Percentiles rank a stretch among this genome's conserved stretches.
These are phyloP conservation scores for Lathyrus oleraceus DNA, from an alignment of 306 rosid species.

Conservation along the genomic window DNA sequence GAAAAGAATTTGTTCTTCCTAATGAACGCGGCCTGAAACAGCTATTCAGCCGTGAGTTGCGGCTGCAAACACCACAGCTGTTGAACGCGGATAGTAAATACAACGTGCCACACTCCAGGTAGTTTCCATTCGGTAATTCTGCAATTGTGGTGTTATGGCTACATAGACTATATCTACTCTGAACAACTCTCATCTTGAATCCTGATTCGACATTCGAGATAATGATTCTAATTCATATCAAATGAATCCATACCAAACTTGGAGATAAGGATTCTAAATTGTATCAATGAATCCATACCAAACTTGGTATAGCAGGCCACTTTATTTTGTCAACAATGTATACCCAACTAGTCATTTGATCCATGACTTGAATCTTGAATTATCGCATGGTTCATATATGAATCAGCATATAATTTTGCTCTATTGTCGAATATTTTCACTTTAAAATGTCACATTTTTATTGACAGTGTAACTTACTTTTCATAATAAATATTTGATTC, in stretches of 20 bases:
- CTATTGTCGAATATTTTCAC: background rate
- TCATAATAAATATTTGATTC: background rate
- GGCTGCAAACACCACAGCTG: background rate
- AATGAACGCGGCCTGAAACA: background rate
- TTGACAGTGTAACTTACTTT: background rate
- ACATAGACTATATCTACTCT: background rate
- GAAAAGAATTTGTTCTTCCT: background rate
- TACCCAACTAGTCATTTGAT: background rate
- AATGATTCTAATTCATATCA: background rate
- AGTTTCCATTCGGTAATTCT: background rate
- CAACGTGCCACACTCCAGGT: background rate
- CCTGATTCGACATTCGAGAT: background rate
- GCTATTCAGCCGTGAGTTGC: background rate
- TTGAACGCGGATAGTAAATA: background rate
- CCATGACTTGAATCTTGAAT: background rate
- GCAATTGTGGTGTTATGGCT: too few relatives aligned
- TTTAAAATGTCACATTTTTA: background rate
- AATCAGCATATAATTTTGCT: background rate
- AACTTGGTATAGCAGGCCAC: background rate
- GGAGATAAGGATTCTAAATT: background rate
- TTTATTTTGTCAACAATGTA: background rate
- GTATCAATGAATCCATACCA: background rate
- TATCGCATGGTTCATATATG: background rate
- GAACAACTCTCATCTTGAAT: background rate
- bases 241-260: background rate